Conservation (phyloP, 768 basidiomycete species). For the Lactifluus subvellereus region DNA sequence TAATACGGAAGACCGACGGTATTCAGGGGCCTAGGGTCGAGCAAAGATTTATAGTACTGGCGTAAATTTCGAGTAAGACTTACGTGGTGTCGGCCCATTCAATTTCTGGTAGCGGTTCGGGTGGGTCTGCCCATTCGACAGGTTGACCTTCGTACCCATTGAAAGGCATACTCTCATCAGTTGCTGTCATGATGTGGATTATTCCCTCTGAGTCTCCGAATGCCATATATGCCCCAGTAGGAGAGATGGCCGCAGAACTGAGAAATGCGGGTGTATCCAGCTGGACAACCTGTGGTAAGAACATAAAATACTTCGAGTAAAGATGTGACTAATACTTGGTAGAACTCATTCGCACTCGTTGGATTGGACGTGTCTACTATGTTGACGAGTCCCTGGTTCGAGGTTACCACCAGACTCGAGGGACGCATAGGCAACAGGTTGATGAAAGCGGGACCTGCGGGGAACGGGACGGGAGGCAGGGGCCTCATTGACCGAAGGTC, state of each 20-base stretch:
- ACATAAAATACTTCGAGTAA: background rate
- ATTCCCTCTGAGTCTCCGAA: conserved; percentile 85
- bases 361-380: conserved; percentile 76
- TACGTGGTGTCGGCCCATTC: conserved; percentile 83
- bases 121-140: conserved; percentile 76
- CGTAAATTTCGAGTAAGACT: conserved; percentile 26
- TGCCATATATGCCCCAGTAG: conserved; percentile 85
- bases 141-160: conserved; percentile 88
- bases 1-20: conserved; percentile 87
- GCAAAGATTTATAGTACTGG: background rate
- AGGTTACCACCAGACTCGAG: conserved; percentile 68
- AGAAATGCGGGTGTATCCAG: conserved; percentile 70
- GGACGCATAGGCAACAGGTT: conserved; percentile 71
- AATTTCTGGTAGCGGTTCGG: conserved; percentile 61
- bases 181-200: conserved; percentile 76
- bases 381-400: conserved; percentile 78
- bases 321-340: conserved; percentile 52
- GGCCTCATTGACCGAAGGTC: conserved; percentile 81
- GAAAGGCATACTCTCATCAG: conserved; percentile 63
- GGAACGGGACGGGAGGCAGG: conserved; percentile 81
- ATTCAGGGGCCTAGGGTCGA: conserved; percentile 68
- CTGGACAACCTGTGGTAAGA: conserved; percentile 32
- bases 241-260: conserved; percentile 74
- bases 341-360: conserved; percentile 62
- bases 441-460: conserved; percentile 82